Conservation (phyloP, 257 asterid genomes). For the Anisodus tanguticus region DNA sequence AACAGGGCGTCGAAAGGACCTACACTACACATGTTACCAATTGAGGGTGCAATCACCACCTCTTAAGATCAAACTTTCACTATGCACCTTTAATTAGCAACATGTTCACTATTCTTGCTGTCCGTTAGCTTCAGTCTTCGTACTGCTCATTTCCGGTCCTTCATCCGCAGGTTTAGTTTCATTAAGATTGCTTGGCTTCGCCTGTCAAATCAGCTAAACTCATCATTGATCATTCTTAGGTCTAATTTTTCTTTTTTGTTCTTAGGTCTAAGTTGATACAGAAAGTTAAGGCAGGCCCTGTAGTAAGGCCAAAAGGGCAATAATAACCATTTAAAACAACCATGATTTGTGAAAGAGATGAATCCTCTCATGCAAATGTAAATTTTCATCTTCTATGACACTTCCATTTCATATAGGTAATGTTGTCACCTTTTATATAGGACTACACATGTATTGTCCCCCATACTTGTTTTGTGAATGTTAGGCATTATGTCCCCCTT, state of each 20-base stretch:
- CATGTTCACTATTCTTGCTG: constrained; percentile 28
- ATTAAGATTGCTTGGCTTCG: constrained; percentile 42
- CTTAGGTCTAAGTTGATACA: neutral
- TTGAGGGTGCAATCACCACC: constrained; percentile 12
- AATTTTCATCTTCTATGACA: constrained; percentile 5
- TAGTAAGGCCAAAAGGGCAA: neutral
- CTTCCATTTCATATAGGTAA: neutral
- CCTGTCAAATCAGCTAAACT: constrained; percentile 43
- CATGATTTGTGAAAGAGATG: neutral
- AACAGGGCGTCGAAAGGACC: neutral
- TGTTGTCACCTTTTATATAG: neutral
- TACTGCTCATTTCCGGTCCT: constrained; percentile 39
- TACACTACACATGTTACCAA: neutral
- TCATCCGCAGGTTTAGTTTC: constrained; percentile 44
- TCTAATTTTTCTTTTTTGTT: neutral
- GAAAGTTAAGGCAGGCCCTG: neutral
- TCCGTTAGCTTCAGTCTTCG: constrained; percentile 36
- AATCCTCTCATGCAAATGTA: neutral
- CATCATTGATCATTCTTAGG: constrained; percentile 15
- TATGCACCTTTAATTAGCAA: neutral
- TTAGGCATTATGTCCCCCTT: neutral
- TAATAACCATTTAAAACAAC: neutral
- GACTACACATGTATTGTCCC: neutral
- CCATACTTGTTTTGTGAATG: neutral
- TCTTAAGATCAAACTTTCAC: neutral